Evolutionary conservation across 257 asterid species (phyloP).

Genomic region (Solanum tarijense): DNA sequence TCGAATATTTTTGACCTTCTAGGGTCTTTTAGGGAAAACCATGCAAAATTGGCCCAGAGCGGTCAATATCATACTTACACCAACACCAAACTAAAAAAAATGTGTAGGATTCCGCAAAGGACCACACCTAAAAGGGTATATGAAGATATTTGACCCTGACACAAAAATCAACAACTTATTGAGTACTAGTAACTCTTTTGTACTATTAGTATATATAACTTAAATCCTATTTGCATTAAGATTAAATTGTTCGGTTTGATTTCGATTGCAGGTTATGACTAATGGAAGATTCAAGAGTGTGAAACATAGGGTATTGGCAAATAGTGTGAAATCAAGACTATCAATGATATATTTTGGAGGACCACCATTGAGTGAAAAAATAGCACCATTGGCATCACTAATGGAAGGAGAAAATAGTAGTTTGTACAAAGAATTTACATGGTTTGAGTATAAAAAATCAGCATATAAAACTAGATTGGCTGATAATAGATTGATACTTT

Average conservation of each 20-base stretch:
- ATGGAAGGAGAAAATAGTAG: constrained; percentile 46
- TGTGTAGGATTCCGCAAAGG: background rate
- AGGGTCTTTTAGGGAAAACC: background rate
- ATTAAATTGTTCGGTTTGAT: background rate
- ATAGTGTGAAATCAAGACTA: constrained; percentile 33
- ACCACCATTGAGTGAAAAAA: constrained; percentile 55
- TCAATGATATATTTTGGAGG: constrained; percentile 67
- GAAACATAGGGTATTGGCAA: constrained; percentile 43
- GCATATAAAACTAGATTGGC: background rate
- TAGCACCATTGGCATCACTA: constrained; percentile 49
- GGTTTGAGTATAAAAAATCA: constrained; percentile 56
- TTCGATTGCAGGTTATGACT: constrained; percentile 40
- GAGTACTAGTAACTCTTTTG: too few species aligned
- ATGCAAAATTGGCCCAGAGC: too few species aligned
- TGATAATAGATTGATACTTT: too few species aligned
- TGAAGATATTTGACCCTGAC: background rate
- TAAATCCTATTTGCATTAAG: background rate
- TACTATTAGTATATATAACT: too few species aligned
- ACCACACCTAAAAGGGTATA: background rate
- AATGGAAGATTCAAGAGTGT: constrained; percentile 53
- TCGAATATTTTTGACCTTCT: too few species aligned
- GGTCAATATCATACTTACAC: background rate
- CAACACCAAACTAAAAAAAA: background rate
- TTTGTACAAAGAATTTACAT: constrained; percentile 58
- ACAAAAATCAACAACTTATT: background rate